Evolutionary conservation across 495 filamentous ascomycete genomes (phyloP), one percentile per base, ranked within the genome.

Genomic region (Copromyces sp.): DNA sequence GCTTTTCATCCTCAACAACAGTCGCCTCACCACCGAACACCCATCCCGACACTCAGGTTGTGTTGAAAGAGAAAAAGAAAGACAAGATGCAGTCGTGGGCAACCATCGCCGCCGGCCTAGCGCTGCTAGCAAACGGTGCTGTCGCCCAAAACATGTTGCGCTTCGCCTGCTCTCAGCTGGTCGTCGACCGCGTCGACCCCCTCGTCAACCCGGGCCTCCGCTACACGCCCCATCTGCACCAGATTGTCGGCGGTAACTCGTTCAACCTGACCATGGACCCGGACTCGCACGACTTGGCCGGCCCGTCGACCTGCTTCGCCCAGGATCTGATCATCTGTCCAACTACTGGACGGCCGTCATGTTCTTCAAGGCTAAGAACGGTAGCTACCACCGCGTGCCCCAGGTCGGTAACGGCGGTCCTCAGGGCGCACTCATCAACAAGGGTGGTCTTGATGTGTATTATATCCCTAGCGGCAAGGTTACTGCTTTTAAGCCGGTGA

Each of bases 341-440:
- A 93, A 91, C 83, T 94, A 95, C 84, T 94, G 93, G 93, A 89
- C 88, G 42, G 90, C 92, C 24, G 82, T 84, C 77, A 84, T 94
- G 72, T 93, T 90, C 81, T 93, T 87, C 81, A 81, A 89, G 75
- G 85, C 86, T 39, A 84, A 88, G 81, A 94, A 94, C 77, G 91
- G 91, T 20, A 87, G 85, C 53, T 94, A 93, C 83, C 86, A 87
- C 74, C 85, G 86, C 70, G 91, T 93, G 40, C 84, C 86, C 29
- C 89, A 91, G 77, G 84, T 85, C 73, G 90, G 89, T 73, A 88
- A 88, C 81, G 84, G 82, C 61, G 85, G 85, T 39, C 84, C 86
- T 14, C 84, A 88, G 78, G 90, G 91, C 72, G 84, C 84, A 74
- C 84, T 86, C 24, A 80, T 93, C 73, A 93, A 94, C 80, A 93